Evolutionary conservation across 2,329 filamentous ascomycete species (phyloP).

Genomic region (Colletotrichum sp.): DNA sequence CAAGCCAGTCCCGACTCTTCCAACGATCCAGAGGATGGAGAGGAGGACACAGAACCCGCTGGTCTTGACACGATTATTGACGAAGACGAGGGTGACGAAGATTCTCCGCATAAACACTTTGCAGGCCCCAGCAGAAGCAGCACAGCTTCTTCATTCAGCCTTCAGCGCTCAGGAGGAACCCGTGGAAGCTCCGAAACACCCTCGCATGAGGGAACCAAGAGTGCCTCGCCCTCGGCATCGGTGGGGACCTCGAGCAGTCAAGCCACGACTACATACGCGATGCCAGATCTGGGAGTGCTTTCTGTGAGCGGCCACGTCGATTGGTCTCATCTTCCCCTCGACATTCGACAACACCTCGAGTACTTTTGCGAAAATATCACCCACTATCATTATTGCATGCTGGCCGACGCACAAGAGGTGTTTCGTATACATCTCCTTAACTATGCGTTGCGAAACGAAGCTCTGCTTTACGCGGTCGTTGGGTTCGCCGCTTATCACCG

Average conservation of each 20-base stretch:
- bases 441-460: slow-evolving; percentile 75
- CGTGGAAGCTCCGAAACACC: slow-evolving; percentile 58
- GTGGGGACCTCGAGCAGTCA: slow-evolving; percentile 44
- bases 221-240: slow-evolving; percentile 58
- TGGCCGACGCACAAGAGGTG: slow-evolving; percentile 74
- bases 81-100: slow-evolving; percentile 50
- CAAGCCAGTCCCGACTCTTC: slow-evolving; percentile 58
- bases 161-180: slow-evolving; percentile 35
- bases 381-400: slow-evolving; percentile 82
- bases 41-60: slow-evolving; percentile 37
- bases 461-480: slow-evolving; percentile 84
- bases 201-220: slow-evolving; percentile 55
- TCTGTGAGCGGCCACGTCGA: slow-evolving; percentile 36
- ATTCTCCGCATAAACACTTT: slow-evolving; percentile 17
- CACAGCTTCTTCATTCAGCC: slow-evolving; percentile 40
- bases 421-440: slow-evolving; percentile 74
- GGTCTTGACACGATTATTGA: slow-evolving; percentile 60
- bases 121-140: slow-evolving; percentile 38
- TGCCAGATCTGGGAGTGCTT: slow-evolving; percentile 16
- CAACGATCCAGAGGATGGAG: slow-evolving; percentile 55
- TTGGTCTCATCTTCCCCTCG: slow-evolving; percentile 66
- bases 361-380: slow-evolving; percentile 82
- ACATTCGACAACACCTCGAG: slow-evolving; percentile 78
- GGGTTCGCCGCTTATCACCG: slow-evolving; percentile 90
- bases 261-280: slow-evolving; percentile 31